A percentile compares a stretch with the other conserved stretches of the same genome.
Conservation (phyloP, 257 asterid species). For the Parsonsia alboflavescens region DNA sequence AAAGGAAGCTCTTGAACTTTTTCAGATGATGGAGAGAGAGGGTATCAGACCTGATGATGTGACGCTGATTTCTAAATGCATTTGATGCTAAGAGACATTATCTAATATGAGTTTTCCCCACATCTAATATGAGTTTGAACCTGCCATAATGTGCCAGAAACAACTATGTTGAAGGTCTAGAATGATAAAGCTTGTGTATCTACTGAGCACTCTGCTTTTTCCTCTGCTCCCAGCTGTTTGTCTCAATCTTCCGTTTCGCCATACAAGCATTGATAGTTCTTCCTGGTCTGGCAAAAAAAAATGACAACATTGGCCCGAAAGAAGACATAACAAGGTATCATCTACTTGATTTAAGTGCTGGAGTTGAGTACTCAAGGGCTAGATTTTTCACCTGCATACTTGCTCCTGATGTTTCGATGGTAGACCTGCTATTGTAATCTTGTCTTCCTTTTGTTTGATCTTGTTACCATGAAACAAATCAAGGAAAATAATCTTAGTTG, state of each 20-base stretch:
- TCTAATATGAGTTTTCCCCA: not conserved
- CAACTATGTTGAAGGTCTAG: not conserved
- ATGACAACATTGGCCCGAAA: constrained; percentile 14
- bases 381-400: constrained; percentile 17
- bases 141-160: not conserved
- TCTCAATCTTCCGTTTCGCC: constrained; percentile 16
- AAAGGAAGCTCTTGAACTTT: constrained; percentile 56
- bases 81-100: not conserved
- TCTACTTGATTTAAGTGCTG: not conserved
- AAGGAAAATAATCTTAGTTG: not conserved
- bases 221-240: constrained; percentile 9
- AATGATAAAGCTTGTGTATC: too few species aligned
- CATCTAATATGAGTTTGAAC: not conserved
- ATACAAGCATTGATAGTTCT: not conserved
- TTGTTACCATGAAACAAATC: constrained; percentile 4
- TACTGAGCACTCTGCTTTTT: constrained; percentile 12
- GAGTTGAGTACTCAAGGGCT: not conserved
- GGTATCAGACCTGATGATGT: constrained; percentile 68
- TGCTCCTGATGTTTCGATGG: constrained; percentile 1
- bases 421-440: constrained; percentile 15
- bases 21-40: constrained; percentile 53
- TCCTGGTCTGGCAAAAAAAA: constrained; percentile 9
- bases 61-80: constrained; percentile 25
- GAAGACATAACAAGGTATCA: not conserved
- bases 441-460: constrained; percentile 1